Evolutionary conservation across 805 yeast species (phyloP).

Genomic region (Ogataea chonburiensis): DNA sequence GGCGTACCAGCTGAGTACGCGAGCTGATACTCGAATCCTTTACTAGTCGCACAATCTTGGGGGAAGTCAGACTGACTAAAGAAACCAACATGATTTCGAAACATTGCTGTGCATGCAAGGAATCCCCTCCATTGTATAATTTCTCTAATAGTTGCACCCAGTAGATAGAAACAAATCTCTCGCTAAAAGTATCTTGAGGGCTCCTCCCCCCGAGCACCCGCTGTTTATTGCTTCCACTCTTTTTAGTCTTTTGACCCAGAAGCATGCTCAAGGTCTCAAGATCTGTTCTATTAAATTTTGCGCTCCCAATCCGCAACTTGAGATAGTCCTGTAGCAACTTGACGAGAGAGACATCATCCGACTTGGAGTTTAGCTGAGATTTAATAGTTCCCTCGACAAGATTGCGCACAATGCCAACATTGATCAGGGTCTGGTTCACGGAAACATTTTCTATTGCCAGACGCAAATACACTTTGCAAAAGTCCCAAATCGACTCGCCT

Average conservation of each 20-base stretch:
- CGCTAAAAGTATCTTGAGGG: slow-evolving; percentile 6
- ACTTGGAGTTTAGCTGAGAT: slow-evolving; percentile 47
- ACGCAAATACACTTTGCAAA: slow-evolving; percentile 52
- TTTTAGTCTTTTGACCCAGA: slow-evolving; percentile 39
- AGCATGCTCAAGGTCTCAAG: slow-evolving; percentile 45
- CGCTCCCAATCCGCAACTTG: slow-evolving; percentile 44
- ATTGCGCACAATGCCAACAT: slow-evolving; percentile 42
- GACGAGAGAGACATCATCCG: slow-evolving; percentile 47
- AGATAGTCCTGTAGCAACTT: slow-evolving; percentile 52
- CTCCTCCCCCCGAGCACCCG: not conserved
- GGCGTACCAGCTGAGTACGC: slow-evolving; percentile 38
- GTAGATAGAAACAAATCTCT: slow-evolving; percentile 44
- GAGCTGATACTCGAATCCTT: slow-evolving; percentile 44
- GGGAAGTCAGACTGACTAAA: slow-evolving; percentile 45
- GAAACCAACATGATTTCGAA: slow-evolving; percentile 53
- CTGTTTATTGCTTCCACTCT: slow-evolving; percentile 9
- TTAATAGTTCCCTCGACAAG: slow-evolving; percentile 55
- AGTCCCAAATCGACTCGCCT: slow-evolving; percentile 65
- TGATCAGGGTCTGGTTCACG: slow-evolving; percentile 33
- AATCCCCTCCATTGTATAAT: slow-evolving; percentile 55
- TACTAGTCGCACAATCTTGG: slow-evolving; percentile 42
- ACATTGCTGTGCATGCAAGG: slow-evolving; percentile 45
- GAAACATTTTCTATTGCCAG: slow-evolving; percentile 30
- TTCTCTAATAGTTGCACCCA: slow-evolving; percentile 64
- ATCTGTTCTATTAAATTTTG: slow-evolving; percentile 46